phyloP scores from a whole-genome alignment of 139 green algal genomes.

The Closterium sp. region DNA sequence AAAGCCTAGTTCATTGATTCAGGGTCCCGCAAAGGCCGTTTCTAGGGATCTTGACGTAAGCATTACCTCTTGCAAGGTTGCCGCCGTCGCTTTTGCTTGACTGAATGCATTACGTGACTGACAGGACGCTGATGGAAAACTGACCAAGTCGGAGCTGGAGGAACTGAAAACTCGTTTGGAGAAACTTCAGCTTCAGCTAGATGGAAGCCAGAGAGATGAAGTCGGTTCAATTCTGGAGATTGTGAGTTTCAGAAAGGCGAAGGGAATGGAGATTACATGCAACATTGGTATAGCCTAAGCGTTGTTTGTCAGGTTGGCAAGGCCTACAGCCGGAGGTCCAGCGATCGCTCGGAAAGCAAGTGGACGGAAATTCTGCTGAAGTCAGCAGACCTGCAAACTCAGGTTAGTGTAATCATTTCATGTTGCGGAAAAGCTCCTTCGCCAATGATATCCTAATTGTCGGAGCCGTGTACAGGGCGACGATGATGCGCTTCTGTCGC shows the following conservation, averaged over 20 bases:
- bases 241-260: background rate
- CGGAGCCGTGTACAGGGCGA: background rate
- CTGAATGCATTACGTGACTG: background rate
- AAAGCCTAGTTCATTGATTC: background rate
- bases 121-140: background rate
- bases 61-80: background rate
- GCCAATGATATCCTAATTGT: background rate
- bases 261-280: background rate
- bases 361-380: background rate
- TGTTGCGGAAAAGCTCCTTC: background rate
- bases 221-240: background rate
- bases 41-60: background rate
- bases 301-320: background rate
- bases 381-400: background rate
- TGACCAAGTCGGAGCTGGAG: background rate
- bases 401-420: background rate
- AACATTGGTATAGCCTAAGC: background rate
- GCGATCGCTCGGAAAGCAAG: background rate
- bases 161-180: background rate
- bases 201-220: background rate
- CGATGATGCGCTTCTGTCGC: background rate
- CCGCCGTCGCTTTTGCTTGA: background rate
- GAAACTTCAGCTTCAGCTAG: background rate
- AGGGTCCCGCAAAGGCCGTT: background rate
- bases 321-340: background rate